Evolutionary conservation across 169 alveolate species (phyloP).

Genomic region (Plasmodium gallinaceum): DNA sequence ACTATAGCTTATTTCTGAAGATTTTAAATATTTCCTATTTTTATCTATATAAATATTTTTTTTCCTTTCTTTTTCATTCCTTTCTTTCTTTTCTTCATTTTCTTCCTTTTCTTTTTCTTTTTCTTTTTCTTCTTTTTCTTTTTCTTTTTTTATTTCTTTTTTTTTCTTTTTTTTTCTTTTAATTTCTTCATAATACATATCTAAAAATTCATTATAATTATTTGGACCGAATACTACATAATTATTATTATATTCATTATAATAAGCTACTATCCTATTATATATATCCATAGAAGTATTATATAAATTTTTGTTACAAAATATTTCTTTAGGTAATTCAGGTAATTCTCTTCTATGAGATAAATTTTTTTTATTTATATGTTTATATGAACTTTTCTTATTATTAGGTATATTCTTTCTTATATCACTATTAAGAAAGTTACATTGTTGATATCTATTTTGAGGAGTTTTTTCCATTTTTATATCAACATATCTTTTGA

Average conservation of each 20-base stretch:
- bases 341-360: conserved; percentile 14
- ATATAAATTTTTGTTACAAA: conserved; percentile 32
- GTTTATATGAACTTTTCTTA: too few relatives aligned
- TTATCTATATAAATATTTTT: not conserved
- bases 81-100: not conserved
- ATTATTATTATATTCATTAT: conserved; percentile 13
- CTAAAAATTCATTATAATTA: conserved; percentile 30
- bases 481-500: not conserved
- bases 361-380: conserved; percentile 8
- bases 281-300: conserved; percentile 37
- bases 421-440: too few relatives aligned
- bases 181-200: conserved; percentile 14
- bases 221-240: conserved; percentile 33
- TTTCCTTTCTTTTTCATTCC: not conserved
- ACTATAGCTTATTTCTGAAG: too few relatives aligned
- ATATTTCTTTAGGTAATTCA: conserved; percentile 18
- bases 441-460: too few relatives aligned
- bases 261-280: conserved; percentile 35
- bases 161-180: not conserved
- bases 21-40: not conserved
- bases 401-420: too few relatives aligned
- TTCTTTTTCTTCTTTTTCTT: not conserved
- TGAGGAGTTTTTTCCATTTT: not conserved
- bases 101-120: not conserved
- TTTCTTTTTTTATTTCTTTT: not conserved